Percentiles rank a stretch among this genome's conserved stretches.
phyloP scores from a whole-genome alignment of 495 filamentous ascomycete species.

The Lasiosphaeria ovina region DNA sequence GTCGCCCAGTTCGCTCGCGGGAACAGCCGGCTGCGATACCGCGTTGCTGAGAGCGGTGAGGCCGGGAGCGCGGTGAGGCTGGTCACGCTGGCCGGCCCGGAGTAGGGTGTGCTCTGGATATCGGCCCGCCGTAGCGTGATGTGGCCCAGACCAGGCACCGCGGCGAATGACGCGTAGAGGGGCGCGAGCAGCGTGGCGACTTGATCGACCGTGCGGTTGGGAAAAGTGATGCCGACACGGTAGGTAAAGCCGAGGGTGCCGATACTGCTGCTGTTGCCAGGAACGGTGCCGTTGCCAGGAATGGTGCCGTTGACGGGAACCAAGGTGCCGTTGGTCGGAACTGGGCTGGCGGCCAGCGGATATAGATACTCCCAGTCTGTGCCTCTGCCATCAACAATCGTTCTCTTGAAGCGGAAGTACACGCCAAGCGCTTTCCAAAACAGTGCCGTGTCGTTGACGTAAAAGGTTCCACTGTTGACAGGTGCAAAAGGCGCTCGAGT shows the following conservation, averaged over 20 bases:
- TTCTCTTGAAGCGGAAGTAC: constrained; percentile 40
- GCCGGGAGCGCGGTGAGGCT: background rate
- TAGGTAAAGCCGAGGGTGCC: constrained; percentile 24
- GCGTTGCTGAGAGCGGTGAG: constrained; percentile 18
- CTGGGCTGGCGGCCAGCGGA: constrained; percentile 23
- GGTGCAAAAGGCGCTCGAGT: constrained; percentile 23
- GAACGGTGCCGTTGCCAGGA: background rate
- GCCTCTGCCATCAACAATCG: constrained; percentile 37
- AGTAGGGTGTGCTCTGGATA: background rate
- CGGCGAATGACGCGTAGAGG: constrained; percentile 17
- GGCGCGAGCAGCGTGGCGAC: constrained; percentile 30
- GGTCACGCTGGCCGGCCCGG: constrained; percentile 3
- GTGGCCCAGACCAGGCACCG: constrained; percentile 1
- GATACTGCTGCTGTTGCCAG: background rate
- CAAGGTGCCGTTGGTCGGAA: background rate
- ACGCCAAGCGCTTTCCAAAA: constrained; percentile 48
- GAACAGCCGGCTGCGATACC: constrained; percentile 48
- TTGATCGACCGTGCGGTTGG: constrained; percentile 14
- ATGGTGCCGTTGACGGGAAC: background rate
- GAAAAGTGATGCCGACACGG: constrained; percentile 22
- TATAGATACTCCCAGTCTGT: constrained; percentile 43
- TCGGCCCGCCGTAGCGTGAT: constrained; percentile 25
- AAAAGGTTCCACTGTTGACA: constrained; percentile 27
- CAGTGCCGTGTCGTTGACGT: constrained; percentile 37
- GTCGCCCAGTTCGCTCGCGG: constrained; percentile 42